These are phyloP conservation scores for Xylaria arbuscula DNA, from an alignment of 2,329 filamentous ascomycete genomes.

Conservation along the genomic window DNA sequence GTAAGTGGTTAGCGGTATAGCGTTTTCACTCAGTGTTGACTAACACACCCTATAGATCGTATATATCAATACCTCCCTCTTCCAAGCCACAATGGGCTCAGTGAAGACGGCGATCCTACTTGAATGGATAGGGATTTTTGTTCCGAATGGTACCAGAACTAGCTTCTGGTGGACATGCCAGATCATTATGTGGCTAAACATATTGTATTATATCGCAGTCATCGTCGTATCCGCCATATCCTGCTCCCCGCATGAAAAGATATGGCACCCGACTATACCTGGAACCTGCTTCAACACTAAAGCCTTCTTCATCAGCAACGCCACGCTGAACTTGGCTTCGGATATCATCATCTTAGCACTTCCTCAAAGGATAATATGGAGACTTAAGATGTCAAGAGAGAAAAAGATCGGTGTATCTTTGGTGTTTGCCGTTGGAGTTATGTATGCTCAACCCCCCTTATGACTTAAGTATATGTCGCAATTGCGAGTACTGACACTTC, in stretches of 20 bases:
- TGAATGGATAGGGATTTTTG: slow-evolving; percentile 35
- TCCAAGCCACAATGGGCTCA: slow-evolving; percentile 18
- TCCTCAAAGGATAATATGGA: slow-evolving; percentile 55
- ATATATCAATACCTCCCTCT: slow-evolving; percentile 25
- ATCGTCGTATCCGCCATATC: slow-evolving; percentile 45
- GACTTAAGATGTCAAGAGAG: slow-evolving; percentile 53
- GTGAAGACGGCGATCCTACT: slow-evolving; percentile 35
- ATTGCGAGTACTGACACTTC: slow-evolving; percentile 9
- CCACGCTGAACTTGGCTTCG: slow-evolving; percentile 55
- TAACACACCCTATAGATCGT: slow-evolving; percentile 25
- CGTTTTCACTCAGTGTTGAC: background rate
- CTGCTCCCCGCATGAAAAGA: slow-evolving; percentile 44
- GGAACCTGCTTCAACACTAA: slow-evolving; percentile 55
- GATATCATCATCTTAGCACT: slow-evolving; percentile 56
- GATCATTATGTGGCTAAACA: slow-evolving; percentile 39
- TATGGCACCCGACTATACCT: slow-evolving; percentile 43
- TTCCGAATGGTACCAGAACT: slow-evolving; percentile 18
- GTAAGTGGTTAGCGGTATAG: slow-evolving; percentile 14
- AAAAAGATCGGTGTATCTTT: slow-evolving; percentile 55
- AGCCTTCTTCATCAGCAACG: slow-evolving; percentile 55
- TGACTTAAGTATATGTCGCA: background rate
- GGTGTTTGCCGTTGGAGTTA: slow-evolving; percentile 56
- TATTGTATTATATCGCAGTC: slow-evolving; percentile 40
- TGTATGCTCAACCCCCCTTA: slow-evolving; percentile 41
- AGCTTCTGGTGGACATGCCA: slow-evolving; percentile 42